A percentile compares a stretch with the other conserved stretches of the same genome.
Conservation (phyloP, 1,284 basidiomycete genomes). For the Cryptococcus sp. region DNA sequence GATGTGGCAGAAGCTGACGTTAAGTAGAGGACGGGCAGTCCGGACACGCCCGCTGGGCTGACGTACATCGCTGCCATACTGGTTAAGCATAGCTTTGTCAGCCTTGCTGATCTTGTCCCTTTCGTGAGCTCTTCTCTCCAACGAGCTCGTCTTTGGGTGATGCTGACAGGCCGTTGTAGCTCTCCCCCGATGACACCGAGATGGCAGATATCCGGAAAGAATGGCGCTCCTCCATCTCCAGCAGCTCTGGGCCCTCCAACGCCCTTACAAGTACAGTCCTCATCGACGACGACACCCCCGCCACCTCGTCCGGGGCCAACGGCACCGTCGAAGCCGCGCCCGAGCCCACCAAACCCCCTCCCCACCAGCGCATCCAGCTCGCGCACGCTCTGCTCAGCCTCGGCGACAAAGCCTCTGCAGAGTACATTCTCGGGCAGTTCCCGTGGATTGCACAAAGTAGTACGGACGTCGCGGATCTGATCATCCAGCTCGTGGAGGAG, state of each 20-base stretch:
- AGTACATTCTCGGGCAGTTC: slow-evolving; percentile 74
- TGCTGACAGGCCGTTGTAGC: slow-evolving; percentile 51
- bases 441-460: slow-evolving; percentile 81
- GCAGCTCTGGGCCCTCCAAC: slow-evolving; percentile 65
- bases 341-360: slow-evolving; percentile 41
- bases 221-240: slow-evolving; percentile 65
- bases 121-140: slow-evolving; percentile 27
- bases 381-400: slow-evolving; percentile 77
- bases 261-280: slow-evolving; percentile 86
- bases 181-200: slow-evolving; percentile 69
- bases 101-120: slow-evolving; percentile 67
- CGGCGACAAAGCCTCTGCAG: slow-evolving; percentile 73
- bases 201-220: slow-evolving; percentile 67
- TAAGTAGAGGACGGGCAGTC: slow-evolving; percentile 55
- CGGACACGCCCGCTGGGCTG: slow-evolving; percentile 64
- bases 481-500: slow-evolving; percentile 68
- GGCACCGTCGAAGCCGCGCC: slow-evolving; percentile 46
- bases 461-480: slow-evolving; percentile 77
- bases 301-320: slow-evolving; percentile 43
- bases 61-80: slow-evolving; percentile 81
- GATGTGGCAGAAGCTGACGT: slow-evolving; percentile 3
- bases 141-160: slow-evolving; percentile 20
- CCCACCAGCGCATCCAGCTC: slow-evolving; percentile 79
- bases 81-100: slow-evolving; percentile 81
- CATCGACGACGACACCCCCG: slow-evolving; percentile 57